Evolutionary conservation across 164 flowering plant species (phyloP), one percentile per base, ranked within the genome.

Genomic region (Piper betle): DNA sequence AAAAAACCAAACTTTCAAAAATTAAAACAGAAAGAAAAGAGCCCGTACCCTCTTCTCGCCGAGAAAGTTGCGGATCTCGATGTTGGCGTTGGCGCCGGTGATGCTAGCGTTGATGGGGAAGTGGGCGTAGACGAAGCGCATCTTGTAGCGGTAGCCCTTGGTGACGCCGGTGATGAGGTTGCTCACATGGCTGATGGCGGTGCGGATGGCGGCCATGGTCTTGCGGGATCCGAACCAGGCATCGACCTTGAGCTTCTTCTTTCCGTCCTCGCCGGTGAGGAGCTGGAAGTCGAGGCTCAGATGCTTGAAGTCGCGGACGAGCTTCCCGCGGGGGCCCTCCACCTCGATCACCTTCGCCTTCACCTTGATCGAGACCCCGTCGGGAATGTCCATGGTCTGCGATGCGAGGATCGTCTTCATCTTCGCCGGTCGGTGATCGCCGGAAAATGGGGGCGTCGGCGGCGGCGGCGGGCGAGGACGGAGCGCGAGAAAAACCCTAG

Each of bases 31-130:
- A 11, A 39, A 48, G 33, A 25, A 25, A 25, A 59, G 6, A 20
- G 38, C 16, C 9, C 12, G 33, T 46, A 41, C 66, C 84, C 64
- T 81, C 76, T 79, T 79, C 62, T 79, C 82, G 11, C 82, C 82
- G 4, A 79, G 73, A 37, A 79, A 79, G 74, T 79, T 79, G 2
- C 82, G 76, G 78, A 79, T 79, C 82, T 79, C 82, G 52, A 78
- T 78, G 55, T 62, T 52, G 62, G 57, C 68, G 62, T 67, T 72
- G 12, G 11, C 15, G 58, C 68, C 76, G 62, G 82, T 67, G 69
- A 84, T 84, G 65, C 77, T 69, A 41, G 89, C 89, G 39, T 84
- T 84, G 78, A 84, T 84, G 50, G 89, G 89, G 62, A 84, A 84
- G 62, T 84, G 86, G 60, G 89, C 89, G 37, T 84, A 84, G 15